phyloP scores from a whole-genome alignment of 2,329 filamentous ascomycete genomes.

The Intubia oerlemansii region DNA sequence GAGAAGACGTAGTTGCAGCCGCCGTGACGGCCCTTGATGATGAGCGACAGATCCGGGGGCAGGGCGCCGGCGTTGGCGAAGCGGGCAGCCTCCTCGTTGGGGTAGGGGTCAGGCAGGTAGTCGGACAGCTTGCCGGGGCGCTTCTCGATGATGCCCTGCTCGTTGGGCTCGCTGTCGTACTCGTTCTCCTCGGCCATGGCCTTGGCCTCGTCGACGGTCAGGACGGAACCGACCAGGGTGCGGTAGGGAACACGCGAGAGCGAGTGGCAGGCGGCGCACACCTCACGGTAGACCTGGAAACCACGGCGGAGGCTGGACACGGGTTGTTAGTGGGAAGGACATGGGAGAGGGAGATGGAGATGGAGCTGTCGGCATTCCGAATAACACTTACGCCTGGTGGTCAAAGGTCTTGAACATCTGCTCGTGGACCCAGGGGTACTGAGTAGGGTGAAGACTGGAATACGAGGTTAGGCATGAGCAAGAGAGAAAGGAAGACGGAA shows the following conservation, averaged over 20 bases:
- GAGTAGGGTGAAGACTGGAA: conserved; percentile 69
- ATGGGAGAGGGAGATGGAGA: conserved; percentile 24
- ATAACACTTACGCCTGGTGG: conserved; percentile 67
- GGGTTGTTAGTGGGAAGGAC: conserved; percentile 1
- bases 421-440: conserved; percentile 90
- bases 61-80: conserved; percentile 97
- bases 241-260: conserved; percentile 88
- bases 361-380: too few relatives aligned
- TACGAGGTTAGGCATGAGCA: too few relatives aligned
- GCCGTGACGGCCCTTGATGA: conserved; percentile 92
- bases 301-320: conserved; percentile 92
- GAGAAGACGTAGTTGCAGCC: conserved; percentile 98
- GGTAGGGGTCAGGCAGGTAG: conserved; percentile 87
- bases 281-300: conserved; percentile 98
- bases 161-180: conserved; percentile 95
- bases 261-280: conserved; percentile 95
- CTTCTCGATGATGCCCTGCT: conserved; percentile 96
- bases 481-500: too few relatives aligned
- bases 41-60: conserved; percentile 91
- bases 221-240: conserved; percentile 66
- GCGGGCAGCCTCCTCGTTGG: conserved; percentile 96
- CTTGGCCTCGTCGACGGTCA: conserved; percentile 98
- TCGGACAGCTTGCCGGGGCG: conserved; percentile 96
- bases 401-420: conserved; percentile 93
- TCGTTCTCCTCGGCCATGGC: conserved; percentile 93